Evolutionary conservation across 2,329 filamentous ascomycete genomes (phyloP), one percentile per base, ranked within the genome.

Genomic region (Fusarium gaditjirri): DNA sequence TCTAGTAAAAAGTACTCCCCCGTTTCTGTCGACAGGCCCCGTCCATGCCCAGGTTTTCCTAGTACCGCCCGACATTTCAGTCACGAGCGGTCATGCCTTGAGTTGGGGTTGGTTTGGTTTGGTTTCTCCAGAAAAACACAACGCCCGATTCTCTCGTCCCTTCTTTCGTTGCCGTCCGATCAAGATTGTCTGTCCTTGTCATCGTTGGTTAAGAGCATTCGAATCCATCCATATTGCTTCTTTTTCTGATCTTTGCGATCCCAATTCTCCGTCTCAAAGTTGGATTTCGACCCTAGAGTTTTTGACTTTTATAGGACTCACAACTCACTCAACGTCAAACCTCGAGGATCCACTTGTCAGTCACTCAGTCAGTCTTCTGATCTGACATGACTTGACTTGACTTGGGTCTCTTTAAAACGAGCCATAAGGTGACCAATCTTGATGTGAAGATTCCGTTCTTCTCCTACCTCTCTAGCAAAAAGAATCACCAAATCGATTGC

Each of bases 91-190:
- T 50, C 58, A 57, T 61, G 65, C 52, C 61, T 47, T 60, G 27
- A 8, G 27, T 29, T 29, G 67, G 58, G 58, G n/a, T 35, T 19
- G 27, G 46, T 6, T 19, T 19, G 27, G 46, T 6, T 19, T 25
- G 44, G 58, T 50, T 72, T 73, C 71, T 73, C 68, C 66, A 73
- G 71, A 73, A 75, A 75, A 74, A 65, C 72, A 72, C 44, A 65
- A 65, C 62, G 44, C 55, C 47, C 61, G 49, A 65, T 68, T 63
- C 54, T 64, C 57, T 71, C 65, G 61, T 58, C 70, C 72, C 72
- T 67, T 59, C 56, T 66, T 66, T 65, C 47, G 65, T 61, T 58
- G 56, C 56, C 38, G 61, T 60, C 52, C 59, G 44, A 46, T 70
- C 41, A 36, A 29, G 43, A 60, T 44, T 55, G 35, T 66, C 43